Conservation (phyloP, 2,329 filamentous ascomycete species). For the Colletotrichum theobromicola region DNA sequence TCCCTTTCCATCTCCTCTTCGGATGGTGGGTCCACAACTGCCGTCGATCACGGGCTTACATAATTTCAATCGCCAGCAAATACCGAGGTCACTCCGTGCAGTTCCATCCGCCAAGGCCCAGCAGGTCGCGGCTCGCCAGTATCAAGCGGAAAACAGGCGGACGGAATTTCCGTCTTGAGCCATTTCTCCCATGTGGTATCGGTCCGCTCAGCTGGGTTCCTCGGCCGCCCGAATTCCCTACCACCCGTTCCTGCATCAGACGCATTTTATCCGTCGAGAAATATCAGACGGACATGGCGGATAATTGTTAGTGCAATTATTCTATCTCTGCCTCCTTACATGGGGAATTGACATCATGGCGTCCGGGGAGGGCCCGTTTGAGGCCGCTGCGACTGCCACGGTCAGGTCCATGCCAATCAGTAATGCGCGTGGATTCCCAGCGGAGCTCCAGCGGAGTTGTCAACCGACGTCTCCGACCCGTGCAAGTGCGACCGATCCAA, state of each 20-base stretch:
- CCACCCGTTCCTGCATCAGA: constrained; percentile 12
- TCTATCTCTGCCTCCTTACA: not conserved
- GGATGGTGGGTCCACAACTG: not conserved
- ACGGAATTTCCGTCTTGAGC: constrained; percentile 15
- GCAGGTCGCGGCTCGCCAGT: not conserved
- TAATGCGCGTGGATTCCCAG: constrained; percentile 18
- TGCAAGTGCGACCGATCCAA: constrained; percentile 12
- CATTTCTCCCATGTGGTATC: not conserved
- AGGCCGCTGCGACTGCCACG: not conserved
- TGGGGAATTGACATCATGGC: constrained; percentile 12
- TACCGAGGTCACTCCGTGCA: constrained; percentile 3
- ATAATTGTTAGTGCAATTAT: constrained; percentile 5
- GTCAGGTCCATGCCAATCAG: constrained; percentile 12
- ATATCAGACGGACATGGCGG: constrained; percentile 5
- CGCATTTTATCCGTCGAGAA: constrained; percentile 1
- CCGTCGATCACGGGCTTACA: not conserved
- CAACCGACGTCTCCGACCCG: constrained; percentile 17
- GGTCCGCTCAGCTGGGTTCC: constrained; percentile 1
- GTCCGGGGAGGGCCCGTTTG: not conserved
- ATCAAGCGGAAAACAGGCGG: constrained; percentile 8
- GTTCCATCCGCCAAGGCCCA: not conserved
- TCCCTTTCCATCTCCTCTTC: not conserved
- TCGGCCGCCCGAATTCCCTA: not conserved
- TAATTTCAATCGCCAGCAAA: not conserved
- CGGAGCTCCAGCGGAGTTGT: constrained; percentile 17